Conservation (phyloP, 2,329 filamentous ascomycete species). For the Nothomitra cinnamomea region DNA sequence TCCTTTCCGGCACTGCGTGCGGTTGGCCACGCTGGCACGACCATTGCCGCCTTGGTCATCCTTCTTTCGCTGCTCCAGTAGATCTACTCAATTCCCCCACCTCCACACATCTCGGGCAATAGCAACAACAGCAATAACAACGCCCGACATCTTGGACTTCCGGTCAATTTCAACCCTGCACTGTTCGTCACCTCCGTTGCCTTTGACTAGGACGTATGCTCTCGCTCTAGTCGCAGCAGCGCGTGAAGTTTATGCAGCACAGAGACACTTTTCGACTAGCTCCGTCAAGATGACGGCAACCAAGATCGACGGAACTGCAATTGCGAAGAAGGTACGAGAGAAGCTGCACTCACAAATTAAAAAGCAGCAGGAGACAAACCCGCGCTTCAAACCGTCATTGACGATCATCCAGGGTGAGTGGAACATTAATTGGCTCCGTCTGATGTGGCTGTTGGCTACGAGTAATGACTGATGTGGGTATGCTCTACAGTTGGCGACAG, state of each 20-base stretch:
- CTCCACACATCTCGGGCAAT: no score
- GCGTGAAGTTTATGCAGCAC: neutral
- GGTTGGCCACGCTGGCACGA: neutral
- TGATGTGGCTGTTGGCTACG: neutral
- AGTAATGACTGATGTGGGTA: conserved; percentile 1
- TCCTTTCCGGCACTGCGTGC: neutral
- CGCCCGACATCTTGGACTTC: neutral
- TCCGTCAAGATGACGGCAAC: conserved; percentile 54
- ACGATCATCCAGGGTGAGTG: conserved; percentile 82
- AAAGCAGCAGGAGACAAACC: conserved; percentile 64
- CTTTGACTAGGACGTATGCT: no score
- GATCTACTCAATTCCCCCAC: no score
- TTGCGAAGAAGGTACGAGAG: conserved; percentile 83
- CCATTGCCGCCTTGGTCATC: neutral
- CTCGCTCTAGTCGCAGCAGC: no score
- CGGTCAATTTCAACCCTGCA: neutral
- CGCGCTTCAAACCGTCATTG: conserved; percentile 73
- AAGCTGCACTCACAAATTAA: conserved; percentile 64
- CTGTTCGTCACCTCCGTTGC: no score
- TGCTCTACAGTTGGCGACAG: conserved; percentile 59
- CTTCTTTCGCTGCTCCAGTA: neutral
- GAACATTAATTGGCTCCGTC: neutral
- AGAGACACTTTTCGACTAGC: conserved; percentile 2
- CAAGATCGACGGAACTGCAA: conserved; percentile 90
- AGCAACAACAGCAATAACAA: neutral